phyloP scores from a whole-genome alignment of 257 asterid species.

The Solanum arcanum region DNA sequence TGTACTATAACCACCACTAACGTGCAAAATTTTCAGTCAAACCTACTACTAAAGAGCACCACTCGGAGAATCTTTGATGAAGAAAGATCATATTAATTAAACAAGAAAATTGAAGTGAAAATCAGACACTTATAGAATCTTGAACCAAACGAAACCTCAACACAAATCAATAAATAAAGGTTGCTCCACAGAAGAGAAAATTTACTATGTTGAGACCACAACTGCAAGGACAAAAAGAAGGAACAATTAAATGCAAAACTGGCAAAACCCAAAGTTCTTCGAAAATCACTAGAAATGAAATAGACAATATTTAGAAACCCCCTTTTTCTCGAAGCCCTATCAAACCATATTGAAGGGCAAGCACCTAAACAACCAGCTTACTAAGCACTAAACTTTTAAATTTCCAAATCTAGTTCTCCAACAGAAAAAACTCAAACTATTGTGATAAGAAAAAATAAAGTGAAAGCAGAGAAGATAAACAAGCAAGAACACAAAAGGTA shows the following conservation, averaged over 20 bases:
- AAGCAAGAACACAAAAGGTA: neutral
- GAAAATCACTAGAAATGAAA: neutral
- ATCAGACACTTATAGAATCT: neutral
- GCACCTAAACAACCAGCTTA: neutral
- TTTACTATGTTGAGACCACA: neutral
- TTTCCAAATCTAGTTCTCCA: neutral
- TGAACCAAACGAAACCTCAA: neutral
- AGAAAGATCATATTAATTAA: no score
- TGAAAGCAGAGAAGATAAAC: neutral
- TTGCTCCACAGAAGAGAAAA: neutral
- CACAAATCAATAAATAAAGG: no score
- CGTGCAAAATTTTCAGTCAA: no score
- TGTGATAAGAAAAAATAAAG: neutral
- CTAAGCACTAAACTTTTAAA: no score
- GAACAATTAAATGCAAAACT: no score
- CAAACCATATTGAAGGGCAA: neutral
- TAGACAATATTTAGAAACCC: neutral
- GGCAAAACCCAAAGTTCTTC: neutral
- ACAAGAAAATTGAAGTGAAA: no score
- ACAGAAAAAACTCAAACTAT: no score
- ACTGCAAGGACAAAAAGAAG: neutral
- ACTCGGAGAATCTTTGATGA: no score
- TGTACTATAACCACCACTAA: no score
- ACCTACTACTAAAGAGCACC: no score
- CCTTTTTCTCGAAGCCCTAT: neutral